Conservation (phyloP, 148 eudicot species). For the Diospyros kaki region DNA sequence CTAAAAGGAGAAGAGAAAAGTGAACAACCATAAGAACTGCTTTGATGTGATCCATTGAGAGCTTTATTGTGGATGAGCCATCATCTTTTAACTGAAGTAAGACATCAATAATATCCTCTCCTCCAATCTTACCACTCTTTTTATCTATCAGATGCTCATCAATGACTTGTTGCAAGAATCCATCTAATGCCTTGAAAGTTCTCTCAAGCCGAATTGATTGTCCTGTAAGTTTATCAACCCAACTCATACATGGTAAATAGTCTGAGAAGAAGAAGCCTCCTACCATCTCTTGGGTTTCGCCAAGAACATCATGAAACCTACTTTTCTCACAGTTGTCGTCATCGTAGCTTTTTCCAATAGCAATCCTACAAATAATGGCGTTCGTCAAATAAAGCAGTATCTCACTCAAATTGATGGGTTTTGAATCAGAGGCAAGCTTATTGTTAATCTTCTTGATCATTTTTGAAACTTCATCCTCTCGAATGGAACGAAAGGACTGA, state of each 20-base stretch:
- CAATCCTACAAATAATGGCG: background rate
- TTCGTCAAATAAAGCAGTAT: background rate
- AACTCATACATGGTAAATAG: conserved; percentile 8
- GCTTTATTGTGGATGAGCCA: background rate
- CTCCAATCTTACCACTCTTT: background rate
- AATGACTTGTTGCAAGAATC: background rate
- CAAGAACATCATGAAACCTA: background rate
- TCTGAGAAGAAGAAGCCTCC: background rate
- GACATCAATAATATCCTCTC: conserved; percentile 1
- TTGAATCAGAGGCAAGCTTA: background rate
- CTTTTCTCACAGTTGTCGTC: conserved; percentile 4
- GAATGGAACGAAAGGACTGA: conserved; percentile 1
- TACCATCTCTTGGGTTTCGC: background rate
- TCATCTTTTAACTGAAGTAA: conserved; percentile 4
- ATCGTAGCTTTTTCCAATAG: background rate
- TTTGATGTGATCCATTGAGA: conserved; percentile 8
- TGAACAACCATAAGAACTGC: conserved; percentile 6
- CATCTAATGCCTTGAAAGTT: conserved; percentile 1
- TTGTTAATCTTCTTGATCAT: background rate
- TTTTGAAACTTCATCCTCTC: background rate
- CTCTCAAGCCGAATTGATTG: background rate
- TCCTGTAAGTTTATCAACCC: conserved; percentile 8
- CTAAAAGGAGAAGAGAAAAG: background rate
- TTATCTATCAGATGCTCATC: background rate
- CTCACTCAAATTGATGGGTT: conserved; percentile 2